Evolutionary conservation across 371 early-diverging fungal genomes (phyloP).

Genomic region (Apophysomyces sp.): DNA sequence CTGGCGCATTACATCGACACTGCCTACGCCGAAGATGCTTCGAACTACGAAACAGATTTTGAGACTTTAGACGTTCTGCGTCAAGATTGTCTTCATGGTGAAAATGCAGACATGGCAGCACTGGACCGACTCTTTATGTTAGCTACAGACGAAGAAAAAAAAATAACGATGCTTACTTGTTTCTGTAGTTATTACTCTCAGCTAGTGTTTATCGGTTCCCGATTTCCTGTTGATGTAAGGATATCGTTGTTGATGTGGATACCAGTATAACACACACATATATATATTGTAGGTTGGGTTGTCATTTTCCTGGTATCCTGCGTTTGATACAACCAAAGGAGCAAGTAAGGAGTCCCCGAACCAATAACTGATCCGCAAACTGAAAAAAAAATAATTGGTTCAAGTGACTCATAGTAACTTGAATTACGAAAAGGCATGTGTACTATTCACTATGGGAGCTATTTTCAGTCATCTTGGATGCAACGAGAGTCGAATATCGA

Average conservation of each 20-base stretch:
- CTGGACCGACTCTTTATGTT: conserved; percentile 34
- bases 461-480: conserved; percentile 79
- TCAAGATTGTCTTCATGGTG: conserved; percentile 15
- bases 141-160: background rate
- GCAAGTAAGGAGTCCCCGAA: conserved; percentile 8
- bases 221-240: conserved; percentile 46
- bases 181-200: conserved; percentile 42
- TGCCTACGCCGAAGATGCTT: conserved; percentile 40
- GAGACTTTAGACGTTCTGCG: conserved; percentile 29
- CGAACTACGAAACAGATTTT: conserved; percentile 32
- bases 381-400: background rate
- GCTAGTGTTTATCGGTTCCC: conserved; percentile 37
- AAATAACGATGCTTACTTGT: background rate
- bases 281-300: conserved; percentile 10
- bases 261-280: too few species aligned
- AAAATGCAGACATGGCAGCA: conserved; percentile 4
- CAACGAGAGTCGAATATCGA: conserved; percentile 61
- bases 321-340: conserved; percentile 10
- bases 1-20: conserved; percentile 34
- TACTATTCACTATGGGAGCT: conserved; percentile 85
- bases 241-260: too few species aligned
- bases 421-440: conserved; percentile 80
- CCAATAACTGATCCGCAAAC: background rate
- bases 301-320: conserved; percentile 14
- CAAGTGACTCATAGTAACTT: conserved; percentile 61